A percentile compares a stretch with the other conserved stretches of the same genome.
These are phyloP conservation scores for Boletus holoroseus DNA, from an alignment of 1,284 basidiomycete species.

Conservation along the genomic window DNA sequence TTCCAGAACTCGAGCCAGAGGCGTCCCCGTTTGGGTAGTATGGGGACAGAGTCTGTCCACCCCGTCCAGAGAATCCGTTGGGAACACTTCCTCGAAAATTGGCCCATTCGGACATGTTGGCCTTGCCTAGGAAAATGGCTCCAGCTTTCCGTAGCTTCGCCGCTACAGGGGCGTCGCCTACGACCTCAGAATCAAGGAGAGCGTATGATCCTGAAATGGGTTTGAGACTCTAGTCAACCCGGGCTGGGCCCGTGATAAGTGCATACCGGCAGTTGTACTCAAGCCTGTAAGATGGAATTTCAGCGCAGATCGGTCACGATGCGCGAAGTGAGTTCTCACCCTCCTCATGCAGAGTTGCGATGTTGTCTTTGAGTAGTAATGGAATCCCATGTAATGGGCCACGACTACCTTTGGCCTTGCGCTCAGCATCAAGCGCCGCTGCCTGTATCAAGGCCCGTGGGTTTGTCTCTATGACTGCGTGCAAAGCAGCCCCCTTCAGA, in stretches of 20 bases:
- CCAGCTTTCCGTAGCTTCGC: slow-evolving; percentile 52
- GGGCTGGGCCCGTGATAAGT: not conserved
- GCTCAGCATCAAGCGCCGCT: slow-evolving; percentile 50
- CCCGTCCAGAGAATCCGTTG: slow-evolving; percentile 47
- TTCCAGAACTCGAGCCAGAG: slow-evolving; percentile 49
- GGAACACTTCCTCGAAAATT: slow-evolving; percentile 43
- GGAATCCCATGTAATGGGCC: slow-evolving; percentile 66
- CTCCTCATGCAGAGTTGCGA: slow-evolving; percentile 39
- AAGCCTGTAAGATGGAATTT: slow-evolving; percentile 41
- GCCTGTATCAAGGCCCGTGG: slow-evolving; percentile 55
- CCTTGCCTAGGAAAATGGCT: slow-evolving; percentile 50
- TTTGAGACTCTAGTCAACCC: not conserved
- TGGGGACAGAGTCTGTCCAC: slow-evolving; percentile 47
- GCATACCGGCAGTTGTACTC: slow-evolving; percentile 51
- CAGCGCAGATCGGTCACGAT: slow-evolving; percentile 12
- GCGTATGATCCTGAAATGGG: slow-evolving; percentile 45
- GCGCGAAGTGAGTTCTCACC: slow-evolving; percentile 36
- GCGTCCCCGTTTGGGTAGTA: slow-evolving; percentile 49
- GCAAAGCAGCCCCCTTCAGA: slow-evolving; percentile 50
- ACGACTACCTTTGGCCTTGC: slow-evolving; percentile 42
- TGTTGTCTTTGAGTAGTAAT: slow-evolving; percentile 44
- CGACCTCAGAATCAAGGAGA: slow-evolving; percentile 54
- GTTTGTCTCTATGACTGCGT: slow-evolving; percentile 61
- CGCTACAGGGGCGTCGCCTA: slow-evolving; percentile 56
- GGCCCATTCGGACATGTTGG: slow-evolving; percentile 49